These are phyloP conservation scores for Mycena latifolia DNA, from an alignment of 768 basidiomycete genomes.

Conservation along the genomic window DNA sequence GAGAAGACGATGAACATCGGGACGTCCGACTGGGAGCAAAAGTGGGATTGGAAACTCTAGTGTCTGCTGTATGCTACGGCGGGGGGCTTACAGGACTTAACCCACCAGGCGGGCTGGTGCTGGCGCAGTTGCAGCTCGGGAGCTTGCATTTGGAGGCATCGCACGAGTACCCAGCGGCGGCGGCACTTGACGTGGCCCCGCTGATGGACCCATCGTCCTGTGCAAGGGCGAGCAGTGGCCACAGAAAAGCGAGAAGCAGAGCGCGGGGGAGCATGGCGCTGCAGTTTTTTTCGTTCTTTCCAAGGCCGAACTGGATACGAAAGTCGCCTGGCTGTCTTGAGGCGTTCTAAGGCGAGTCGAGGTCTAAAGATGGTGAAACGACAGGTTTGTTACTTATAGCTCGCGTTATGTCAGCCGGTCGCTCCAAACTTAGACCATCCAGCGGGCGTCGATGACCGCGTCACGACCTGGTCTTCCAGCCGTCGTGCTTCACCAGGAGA, in stretches of 20 bases:
- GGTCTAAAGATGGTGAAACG: not conserved
- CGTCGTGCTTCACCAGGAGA: too few relatives aligned
- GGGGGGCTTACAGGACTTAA: conserved; percentile 52
- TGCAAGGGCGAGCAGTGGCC: conserved; percentile 30
- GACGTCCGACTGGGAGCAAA: conserved; percentile 45
- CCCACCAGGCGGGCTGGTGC: conserved; percentile 64
- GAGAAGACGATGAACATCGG: conserved; percentile 64
- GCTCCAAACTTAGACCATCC: not conserved
- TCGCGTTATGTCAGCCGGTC: not conserved
- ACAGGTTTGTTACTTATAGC: not conserved
- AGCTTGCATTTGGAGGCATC: conserved; percentile 61
- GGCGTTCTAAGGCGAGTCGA: not conserved
- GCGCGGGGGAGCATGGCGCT: conserved; percentile 20
- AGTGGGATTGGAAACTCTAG: not conserved
- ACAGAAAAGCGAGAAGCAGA: conserved; percentile 18
- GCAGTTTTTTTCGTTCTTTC: not conserved
- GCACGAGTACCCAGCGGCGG: conserved; percentile 64
- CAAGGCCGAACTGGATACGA: not conserved
- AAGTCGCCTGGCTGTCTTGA: not conserved
- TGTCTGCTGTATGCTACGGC: not conserved
- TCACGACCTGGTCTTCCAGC: too few relatives aligned
- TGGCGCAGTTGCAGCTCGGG: conserved; percentile 65
- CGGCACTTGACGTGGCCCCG: conserved; percentile 53
- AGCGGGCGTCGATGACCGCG: not conserved
- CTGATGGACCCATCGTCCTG: conserved; percentile 47